Evolutionary conservation across 2,329 filamentous ascomycete species (phyloP), one percentile per base, ranked within the genome.

Genomic region (Pseudogymnoascus sp.): DNA sequence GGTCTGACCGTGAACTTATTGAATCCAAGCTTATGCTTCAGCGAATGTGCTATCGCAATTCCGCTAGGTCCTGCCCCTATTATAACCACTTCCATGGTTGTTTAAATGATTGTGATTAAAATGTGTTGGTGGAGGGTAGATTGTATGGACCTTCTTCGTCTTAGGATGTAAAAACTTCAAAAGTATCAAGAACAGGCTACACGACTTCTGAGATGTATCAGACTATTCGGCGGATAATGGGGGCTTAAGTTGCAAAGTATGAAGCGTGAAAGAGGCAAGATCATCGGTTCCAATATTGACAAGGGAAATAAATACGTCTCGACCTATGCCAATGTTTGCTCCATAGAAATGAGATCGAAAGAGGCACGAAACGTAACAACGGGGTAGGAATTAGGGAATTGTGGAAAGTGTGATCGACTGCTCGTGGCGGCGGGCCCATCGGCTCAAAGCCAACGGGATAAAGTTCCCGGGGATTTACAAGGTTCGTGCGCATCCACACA

Each of bases 41-140:
- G 61, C n/a, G 61, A 69, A 64, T 74, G 67, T 3, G 70, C 72
- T 68, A 74, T 70, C 4, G 72, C 68, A 60, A 75, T 75, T 21
- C 72, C 73, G 4, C 71, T 68, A 6, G 72, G 70, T 1, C 74
- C 74, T 31, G 70, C 71, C 14, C 74, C 73, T 38, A 75, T 71
- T 35, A 75, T 70, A 60, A 75, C 74, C 68, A 63, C 65, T 62
- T 61, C 60, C 26, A 61, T 61, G 4, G 21, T 5, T 50, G 44
- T 50, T 26, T 29, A n/a, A 6, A 50, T 29, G 21, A 6, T n/a
- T 26, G 6, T 5, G 44, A 8, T 50, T n/a, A 26, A 50, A 50
- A 50, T 50, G 14, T 50, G 44, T 26, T 13, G 13, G 21, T 40
- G n/a, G 33, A 11, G 7, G 16, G 44, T 50, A 29, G 24, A 26